These are phyloP conservation scores for Ustilago esculenta DNA, from an alignment of 1,284 basidiomycete species.

Conservation along the genomic window DNA sequence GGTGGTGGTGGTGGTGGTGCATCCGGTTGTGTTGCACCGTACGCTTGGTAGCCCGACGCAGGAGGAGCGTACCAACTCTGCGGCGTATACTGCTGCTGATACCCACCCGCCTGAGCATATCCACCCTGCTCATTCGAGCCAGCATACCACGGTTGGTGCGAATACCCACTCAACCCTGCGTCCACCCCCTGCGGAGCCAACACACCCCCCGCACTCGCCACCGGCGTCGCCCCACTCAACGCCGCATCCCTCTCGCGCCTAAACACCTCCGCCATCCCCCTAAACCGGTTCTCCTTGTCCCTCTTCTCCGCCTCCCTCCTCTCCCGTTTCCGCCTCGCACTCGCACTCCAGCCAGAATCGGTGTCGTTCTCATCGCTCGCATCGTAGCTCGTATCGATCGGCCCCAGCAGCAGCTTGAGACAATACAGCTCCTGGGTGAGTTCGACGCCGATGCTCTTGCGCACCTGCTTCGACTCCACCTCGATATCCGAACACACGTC, in stretches of 20 bases:
- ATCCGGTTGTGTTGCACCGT: slow-evolving; percentile 7
- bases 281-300: slow-evolving; percentile 20
- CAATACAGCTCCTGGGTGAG: slow-evolving; percentile 55
- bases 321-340: slow-evolving; percentile 17
- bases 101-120: slow-evolving; percentile 13
- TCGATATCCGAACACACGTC: slow-evolving; percentile 57
- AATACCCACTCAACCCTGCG: slow-evolving; percentile 19
- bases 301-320: slow-evolving; percentile 25
- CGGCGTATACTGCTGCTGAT: slow-evolving; percentile 12
- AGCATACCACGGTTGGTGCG: slow-evolving; percentile 32
- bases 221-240: slow-evolving; percentile 11
- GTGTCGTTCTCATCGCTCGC: slow-evolving; percentile 45
- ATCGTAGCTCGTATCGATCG: slow-evolving; percentile 56
- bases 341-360: slow-evolving; percentile 5
- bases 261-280: slow-evolving; percentile 16
- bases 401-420: slow-evolving; percentile 55
- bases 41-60: slow-evolving; percentile 13
- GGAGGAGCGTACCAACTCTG: slow-evolving; percentile 11
- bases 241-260: slow-evolving; percentile 23
- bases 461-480: slow-evolving; percentile 50
- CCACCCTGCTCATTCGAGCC: slow-evolving; percentile 15
- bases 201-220: slow-evolving; percentile 41
- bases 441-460: slow-evolving; percentile 46
- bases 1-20: slow-evolving; percentile 21
- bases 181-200: slow-evolving; percentile 23